phyloP scores from a whole-genome alignment of 495 filamentous ascomycete species.

The Amorphotheca resinae region DNA sequence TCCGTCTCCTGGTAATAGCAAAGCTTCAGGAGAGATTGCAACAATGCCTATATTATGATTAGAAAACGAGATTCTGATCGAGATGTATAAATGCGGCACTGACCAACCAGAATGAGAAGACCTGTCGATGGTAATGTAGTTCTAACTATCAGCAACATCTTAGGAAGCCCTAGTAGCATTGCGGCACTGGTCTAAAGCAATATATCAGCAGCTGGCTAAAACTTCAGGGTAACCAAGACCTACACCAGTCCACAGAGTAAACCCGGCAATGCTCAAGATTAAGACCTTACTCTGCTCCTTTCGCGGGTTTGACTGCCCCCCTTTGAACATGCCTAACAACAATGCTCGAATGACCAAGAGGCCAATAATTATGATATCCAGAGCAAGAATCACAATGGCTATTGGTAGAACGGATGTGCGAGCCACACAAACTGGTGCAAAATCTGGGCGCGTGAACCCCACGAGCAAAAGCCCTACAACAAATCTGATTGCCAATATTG shows the following conservation, averaged over 20 bases:
- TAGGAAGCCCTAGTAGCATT: slow-evolving; percentile 32
- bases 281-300: slow-evolving; percentile 26
- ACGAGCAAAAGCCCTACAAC: slow-evolving; percentile 35
- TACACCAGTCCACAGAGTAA: slow-evolving; percentile 38
- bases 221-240: slow-evolving; percentile 9
- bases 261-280: slow-evolving; percentile 28
- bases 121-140: slow-evolving; percentile 39
- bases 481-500: slow-evolving; percentile 33
- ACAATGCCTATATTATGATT: slow-evolving; percentile 22
- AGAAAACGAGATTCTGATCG: background rate
- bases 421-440: slow-evolving; percentile 36
- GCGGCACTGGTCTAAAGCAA: slow-evolving; percentile 32
- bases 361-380: slow-evolving; percentile 34
- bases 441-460: slow-evolving; percentile 35
- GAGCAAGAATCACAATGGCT: slow-evolving; percentile 28
- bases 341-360: slow-evolving; percentile 27
- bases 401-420: slow-evolving; percentile 32
- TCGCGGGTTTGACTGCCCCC: slow-evolving; percentile 15
- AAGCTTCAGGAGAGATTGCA: slow-evolving; percentile 22
- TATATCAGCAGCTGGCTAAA: slow-evolving; percentile 17
- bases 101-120: slow-evolving; percentile 36
- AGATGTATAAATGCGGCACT: background rate
- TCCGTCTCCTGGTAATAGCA: slow-evolving; percentile 16
- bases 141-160: slow-evolving; percentile 27
- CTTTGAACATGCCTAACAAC: slow-evolving; percentile 19